Conservation (phyloP, 2,329 filamentous ascomycete species). For the Emmonsia crescens region DNA sequence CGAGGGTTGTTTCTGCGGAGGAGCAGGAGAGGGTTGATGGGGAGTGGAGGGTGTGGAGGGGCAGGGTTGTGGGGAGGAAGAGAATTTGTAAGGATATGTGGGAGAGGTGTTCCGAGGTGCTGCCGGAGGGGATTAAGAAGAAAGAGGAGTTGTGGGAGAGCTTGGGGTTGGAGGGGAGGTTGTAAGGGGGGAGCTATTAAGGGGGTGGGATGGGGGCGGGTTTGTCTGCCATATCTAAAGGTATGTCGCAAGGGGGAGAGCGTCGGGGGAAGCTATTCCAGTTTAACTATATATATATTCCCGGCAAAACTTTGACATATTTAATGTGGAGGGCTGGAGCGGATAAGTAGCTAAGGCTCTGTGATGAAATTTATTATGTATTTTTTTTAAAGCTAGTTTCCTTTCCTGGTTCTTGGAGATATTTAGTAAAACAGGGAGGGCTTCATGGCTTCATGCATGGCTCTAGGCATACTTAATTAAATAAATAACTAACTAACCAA, state of each 20-base stretch:
- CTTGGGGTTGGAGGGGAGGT: slow-evolving; percentile 27
- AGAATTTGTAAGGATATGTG: slow-evolving; percentile 43
- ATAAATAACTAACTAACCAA: no score
- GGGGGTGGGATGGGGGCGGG: no score
- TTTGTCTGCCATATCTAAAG: background rate
- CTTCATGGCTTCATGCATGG: no score
- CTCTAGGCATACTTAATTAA: no score
- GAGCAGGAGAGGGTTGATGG: slow-evolving; percentile 38
- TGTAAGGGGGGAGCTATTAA: slow-evolving; percentile 18
- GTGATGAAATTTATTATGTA: no score
- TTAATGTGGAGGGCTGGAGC: no score
- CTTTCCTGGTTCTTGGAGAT: no score
- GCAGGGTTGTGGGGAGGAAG: slow-evolving; percentile 31
- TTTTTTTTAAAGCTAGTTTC: no score
- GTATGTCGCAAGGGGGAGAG: background rate
- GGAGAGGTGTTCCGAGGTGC: slow-evolving; percentile 36
- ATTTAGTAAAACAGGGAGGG: no score
- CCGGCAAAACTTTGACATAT: background rate
- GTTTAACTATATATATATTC: background rate
- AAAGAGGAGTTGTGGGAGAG: slow-evolving; percentile 41
- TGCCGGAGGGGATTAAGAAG: slow-evolving; percentile 37
- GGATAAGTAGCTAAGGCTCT: no score
- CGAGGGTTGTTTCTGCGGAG: slow-evolving; percentile 35
- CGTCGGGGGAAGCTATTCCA: background rate
- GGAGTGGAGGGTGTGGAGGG: slow-evolving; percentile 38